Conservation (phyloP, 805 yeast genomes). For the Scheffersomyces lignosus region DNA sequence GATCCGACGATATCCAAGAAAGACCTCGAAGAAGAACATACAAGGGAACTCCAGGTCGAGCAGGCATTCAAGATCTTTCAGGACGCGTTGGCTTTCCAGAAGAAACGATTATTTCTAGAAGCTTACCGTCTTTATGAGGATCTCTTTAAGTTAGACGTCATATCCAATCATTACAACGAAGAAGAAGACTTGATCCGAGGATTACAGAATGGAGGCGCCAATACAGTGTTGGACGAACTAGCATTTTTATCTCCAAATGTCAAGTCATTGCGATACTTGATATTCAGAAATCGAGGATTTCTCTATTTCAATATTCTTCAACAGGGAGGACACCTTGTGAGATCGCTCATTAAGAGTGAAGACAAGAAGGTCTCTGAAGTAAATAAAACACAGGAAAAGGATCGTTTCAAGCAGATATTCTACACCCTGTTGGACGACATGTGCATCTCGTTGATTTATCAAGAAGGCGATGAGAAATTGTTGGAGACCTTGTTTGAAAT, state of each 20-base stretch:
- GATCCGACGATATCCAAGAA: slow-evolving; percentile 64
- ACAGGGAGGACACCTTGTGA: slow-evolving; percentile 11
- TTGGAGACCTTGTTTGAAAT: slow-evolving; percentile 51
- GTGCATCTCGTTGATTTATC: slow-evolving; percentile 61
- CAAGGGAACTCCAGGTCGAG: slow-evolving; percentile 88
- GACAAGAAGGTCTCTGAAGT: slow-evolving; percentile 11
- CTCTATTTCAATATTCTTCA: slow-evolving; percentile 50
- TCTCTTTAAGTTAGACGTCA: slow-evolving; percentile 67
- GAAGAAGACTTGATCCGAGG: slow-evolving; percentile 39
- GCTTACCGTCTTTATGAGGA: slow-evolving; percentile 60
- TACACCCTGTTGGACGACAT: slow-evolving; percentile 59
- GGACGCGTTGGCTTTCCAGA: slow-evolving; percentile 64
- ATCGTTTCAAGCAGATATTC: slow-evolving; percentile 30
- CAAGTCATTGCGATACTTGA: slow-evolving; percentile 71
- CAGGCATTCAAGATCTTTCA: slow-evolving; percentile 79
- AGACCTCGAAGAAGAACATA: slow-evolving; percentile 73
- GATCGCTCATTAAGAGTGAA: neutral
- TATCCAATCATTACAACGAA: slow-evolving; percentile 45
- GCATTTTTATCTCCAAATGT: slow-evolving; percentile 64
- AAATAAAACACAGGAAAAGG: slow-evolving; percentile 18
- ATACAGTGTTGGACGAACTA: slow-evolving; percentile 37
- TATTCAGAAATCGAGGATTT: slow-evolving; percentile 80
- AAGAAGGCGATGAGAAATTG: slow-evolving; percentile 63
- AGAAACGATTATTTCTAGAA: slow-evolving; percentile 42
- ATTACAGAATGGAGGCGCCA: slow-evolving; percentile 36